These are phyloP conservation scores for Pythium phragmitis DNA, from an alignment of 352 stramenopile genomes.

Conservation along the genomic window DNA sequence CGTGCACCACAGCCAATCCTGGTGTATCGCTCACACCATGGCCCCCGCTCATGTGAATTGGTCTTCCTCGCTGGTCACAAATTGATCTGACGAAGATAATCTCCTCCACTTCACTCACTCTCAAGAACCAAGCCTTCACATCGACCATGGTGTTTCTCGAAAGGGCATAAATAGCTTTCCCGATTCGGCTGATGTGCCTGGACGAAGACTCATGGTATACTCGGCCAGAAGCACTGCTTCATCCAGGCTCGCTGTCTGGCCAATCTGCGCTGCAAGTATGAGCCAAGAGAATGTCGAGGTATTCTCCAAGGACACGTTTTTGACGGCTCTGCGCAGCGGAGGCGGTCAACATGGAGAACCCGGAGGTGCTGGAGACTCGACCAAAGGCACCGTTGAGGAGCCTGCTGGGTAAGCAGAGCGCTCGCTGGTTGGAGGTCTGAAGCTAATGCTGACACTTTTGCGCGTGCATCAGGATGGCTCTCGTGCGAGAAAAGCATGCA, in stretches of 20 bases:
- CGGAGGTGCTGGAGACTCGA: neutral
- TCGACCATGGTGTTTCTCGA: neutral
- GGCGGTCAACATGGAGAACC: conserved; percentile 20
- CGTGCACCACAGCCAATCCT: neutral
- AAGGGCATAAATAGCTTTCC: neutral
- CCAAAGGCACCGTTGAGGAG: conserved; percentile 35
- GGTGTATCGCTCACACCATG: neutral
- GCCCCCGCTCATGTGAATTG: neutral
- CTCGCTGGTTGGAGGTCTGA: neutral
- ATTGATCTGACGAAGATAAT: neutral
- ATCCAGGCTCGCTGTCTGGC: conserved; percentile 7
- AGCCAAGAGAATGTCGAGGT: conserved; percentile 56
- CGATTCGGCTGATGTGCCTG: neutral
- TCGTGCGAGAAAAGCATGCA: conserved; percentile 76
- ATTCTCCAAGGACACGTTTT: conserved; percentile 82
- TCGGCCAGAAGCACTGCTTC: neutral
- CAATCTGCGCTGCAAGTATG: conserved; percentile 27
- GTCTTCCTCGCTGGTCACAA: neutral
- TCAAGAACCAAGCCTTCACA: neutral
- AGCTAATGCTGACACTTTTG: neutral
- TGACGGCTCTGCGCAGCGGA: conserved; percentile 65
- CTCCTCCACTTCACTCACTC: neutral
- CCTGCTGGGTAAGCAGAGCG: conserved; percentile 38
- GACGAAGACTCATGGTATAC: neutral
- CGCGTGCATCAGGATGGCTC: conserved; percentile 50